Evolutionary conservation across 331 rosid genomes (phyloP), one percentile per base, ranked within the genome.

Genomic region (Cucumis variabilis): DNA sequence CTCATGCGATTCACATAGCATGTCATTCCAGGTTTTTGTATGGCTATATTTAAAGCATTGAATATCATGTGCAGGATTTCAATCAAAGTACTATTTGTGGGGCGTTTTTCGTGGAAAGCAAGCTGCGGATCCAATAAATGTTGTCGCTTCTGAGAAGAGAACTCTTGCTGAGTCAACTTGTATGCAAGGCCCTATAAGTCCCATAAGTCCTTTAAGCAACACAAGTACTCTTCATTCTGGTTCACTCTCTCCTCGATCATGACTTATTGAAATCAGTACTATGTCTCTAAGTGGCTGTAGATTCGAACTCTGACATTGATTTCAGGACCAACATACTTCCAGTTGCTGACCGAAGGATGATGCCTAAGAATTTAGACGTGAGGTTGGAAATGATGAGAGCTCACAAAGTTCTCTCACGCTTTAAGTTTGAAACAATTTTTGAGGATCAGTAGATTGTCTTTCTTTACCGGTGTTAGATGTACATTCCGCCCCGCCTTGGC

Each of bases 61-160:
- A 78, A 83, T 82, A 23, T 86, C 87, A 71, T 87, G 63, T 90
- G 90, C 93, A 95, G 99, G 91, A 90, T 92, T 95, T 91, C 92
- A 87, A 58, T 24, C 86, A 48, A 96, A 92, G 88, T 88, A 89
- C 60, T 96, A 93, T 79, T 88, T 96, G 85, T 96, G 98, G 98
- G 99, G 99, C 0, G 90, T 90, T 53, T 95, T 94, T 79, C 94
- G 91, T 88, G 84, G 81, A 73, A 94, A 86, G 86, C 87, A 88
- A 89, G 10, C 84, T 74, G 79, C 85, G n/a, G 53, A 65, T 13
- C 71, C 50, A 63, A 84, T 67, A 73, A 89, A 74, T 81, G 69
- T 37, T 46, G 80, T n/a, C 25, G 89, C 46, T 67, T 79, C 84
- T 51, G 28, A 23, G 79, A 90, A 88, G 86, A 74, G 21, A 9